Conservation (phyloP, 2,329 filamentous ascomycete species). For the Colletotrichum sp. region DNA sequence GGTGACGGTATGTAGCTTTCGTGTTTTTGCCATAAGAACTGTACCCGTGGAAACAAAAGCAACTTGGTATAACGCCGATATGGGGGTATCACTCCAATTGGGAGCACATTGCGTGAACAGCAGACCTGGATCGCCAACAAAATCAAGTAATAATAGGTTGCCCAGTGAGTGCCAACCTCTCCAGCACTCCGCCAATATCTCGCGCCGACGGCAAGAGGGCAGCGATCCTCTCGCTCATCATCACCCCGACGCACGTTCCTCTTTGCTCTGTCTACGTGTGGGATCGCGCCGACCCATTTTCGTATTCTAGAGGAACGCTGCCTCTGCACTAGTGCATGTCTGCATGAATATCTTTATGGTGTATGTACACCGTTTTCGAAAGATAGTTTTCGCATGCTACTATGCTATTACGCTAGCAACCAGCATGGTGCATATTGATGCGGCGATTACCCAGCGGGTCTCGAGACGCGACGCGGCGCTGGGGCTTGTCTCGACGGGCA, state of each 20-base stretch:
- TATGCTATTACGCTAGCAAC: background rate
- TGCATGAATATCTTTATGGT: background rate
- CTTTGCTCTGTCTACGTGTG: background rate
- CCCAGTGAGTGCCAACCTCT: background rate
- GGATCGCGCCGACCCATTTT: background rate
- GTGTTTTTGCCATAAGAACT: background rate
- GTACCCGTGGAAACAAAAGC: background rate
- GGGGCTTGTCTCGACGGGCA: conserved; percentile 17
- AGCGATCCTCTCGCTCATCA: background rate
- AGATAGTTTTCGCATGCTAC: background rate
- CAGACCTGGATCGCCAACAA: background rate
- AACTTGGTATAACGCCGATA: background rate
- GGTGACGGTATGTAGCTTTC: background rate
- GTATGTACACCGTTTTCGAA: background rate
- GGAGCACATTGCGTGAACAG: background rate
- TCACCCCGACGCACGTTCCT: background rate
- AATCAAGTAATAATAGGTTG: background rate
- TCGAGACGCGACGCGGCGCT: conserved; percentile 10
- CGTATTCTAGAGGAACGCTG: background rate
- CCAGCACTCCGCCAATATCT: background rate
- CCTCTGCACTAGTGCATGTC: background rate
- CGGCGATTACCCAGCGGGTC: background rate
- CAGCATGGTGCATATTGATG: conserved; percentile 7
- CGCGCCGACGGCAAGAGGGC: background rate
- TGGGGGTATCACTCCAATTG: conserved; percentile 13